Evolutionary conservation across 2,329 filamentous ascomycete species (phyloP).

Genomic region (Orbilia blumenaviensis): DNA sequence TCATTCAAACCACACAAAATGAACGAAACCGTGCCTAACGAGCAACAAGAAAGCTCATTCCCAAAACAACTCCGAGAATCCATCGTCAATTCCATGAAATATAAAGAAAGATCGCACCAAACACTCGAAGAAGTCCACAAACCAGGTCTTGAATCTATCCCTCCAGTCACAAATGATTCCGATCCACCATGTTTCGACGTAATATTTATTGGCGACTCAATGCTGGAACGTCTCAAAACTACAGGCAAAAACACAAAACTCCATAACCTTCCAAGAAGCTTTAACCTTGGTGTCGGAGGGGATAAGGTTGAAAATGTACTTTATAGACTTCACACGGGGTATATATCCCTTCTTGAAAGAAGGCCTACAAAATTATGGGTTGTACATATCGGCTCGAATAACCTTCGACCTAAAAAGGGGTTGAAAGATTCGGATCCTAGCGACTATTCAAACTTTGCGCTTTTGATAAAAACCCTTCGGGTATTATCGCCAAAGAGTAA

Average conservation of each 20-base stretch:
- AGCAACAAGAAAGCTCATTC: not conserved
- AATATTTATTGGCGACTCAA: constrained; percentile 56
- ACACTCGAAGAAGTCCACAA: constrained; percentile 25
- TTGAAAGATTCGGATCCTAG: constrained; percentile 19
- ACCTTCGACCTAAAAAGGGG: constrained; percentile 52
- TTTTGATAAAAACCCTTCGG: constrained; percentile 9
- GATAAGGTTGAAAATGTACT: constrained; percentile 57
- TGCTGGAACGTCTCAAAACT: constrained; percentile 56
- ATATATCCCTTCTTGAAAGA: not conserved
- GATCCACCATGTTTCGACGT: constrained; percentile 1
- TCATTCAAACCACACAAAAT: not conserved
- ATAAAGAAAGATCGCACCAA: constrained; percentile 26
- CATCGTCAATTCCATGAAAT: constrained; percentile 26
- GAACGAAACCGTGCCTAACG: not conserved
- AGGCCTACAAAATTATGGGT: constrained; percentile 54
- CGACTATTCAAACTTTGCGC: not conserved
- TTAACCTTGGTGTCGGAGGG: constrained; percentile 57
- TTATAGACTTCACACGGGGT: constrained; percentile 52
- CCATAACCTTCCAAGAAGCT: constrained; percentile 53
- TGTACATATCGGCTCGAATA: constrained; percentile 55
- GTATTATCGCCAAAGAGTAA: constrained; percentile 17
- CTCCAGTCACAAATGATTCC: not conserved
- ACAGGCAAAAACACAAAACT: constrained; percentile 52
- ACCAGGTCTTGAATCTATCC: not conserved
- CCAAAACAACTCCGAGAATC: not conserved